Conservation (phyloP, 2,329 filamentous ascomycete genomes). For the Aspergillus japonicus region DNA sequence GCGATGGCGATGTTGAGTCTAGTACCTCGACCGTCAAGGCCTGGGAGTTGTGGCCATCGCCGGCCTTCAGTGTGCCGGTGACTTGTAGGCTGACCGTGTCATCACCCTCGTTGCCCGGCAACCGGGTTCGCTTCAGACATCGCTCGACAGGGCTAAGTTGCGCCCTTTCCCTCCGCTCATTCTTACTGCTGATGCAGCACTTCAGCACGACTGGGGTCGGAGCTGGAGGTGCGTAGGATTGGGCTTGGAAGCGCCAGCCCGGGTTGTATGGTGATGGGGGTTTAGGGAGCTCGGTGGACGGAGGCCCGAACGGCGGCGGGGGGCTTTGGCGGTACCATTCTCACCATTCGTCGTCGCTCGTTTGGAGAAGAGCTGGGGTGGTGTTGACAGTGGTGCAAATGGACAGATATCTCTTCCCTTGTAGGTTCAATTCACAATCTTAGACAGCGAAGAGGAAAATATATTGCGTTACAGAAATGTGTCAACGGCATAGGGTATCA, state of each 20-base stretch:
- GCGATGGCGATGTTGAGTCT: slow-evolving; percentile 2
- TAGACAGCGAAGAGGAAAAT: too few relatives aligned
- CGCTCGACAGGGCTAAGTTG: slow-evolving; percentile 15
- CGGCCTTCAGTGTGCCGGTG: slow-evolving; percentile 16
- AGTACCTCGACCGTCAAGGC: slow-evolving; percentile 19
- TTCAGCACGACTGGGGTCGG: slow-evolving; percentile 15
- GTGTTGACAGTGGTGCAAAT: too few relatives aligned
- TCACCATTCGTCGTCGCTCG: too few relatives aligned
- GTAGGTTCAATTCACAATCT: too few relatives aligned
- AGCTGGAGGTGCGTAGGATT: slow-evolving; percentile 17
- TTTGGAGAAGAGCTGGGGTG: too few relatives aligned
- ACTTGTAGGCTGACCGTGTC: slow-evolving; percentile 18
- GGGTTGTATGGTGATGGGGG: slow-evolving; percentile 17
- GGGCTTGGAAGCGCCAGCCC: slow-evolving; percentile 21
- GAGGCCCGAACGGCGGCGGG: not conserved
- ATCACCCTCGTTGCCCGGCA: slow-evolving; percentile 15
- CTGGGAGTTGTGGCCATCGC: slow-evolving; percentile 21
- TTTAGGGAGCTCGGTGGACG: slow-evolving; percentile 1
- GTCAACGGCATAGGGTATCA: too few relatives aligned
- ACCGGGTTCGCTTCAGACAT: slow-evolving; percentile 20
- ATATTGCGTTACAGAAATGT: too few relatives aligned
- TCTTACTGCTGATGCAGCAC: slow-evolving; percentile 14
- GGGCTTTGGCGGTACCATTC: too few relatives aligned
- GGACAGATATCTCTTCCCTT: too few relatives aligned
- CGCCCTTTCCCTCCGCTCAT: slow-evolving; percentile 17